Evolutionary conservation across 1,284 basidiomycete genomes (phyloP).

Genomic region (Malassezia japonica): DNA sequence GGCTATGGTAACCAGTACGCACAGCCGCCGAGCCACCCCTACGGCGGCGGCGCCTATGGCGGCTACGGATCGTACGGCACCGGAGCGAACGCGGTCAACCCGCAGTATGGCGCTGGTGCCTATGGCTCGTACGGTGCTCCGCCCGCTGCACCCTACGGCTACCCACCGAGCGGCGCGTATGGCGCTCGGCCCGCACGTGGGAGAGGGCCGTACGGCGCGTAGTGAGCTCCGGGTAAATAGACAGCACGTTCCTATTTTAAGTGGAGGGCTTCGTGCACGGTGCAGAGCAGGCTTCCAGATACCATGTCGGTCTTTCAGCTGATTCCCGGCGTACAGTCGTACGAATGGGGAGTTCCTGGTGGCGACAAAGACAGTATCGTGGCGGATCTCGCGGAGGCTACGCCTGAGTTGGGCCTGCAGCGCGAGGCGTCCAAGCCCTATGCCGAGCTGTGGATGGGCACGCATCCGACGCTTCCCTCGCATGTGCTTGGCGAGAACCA

Average conservation of each 20-base stretch:
- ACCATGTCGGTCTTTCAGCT: conserved; percentile 26
- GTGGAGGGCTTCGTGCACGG: no score
- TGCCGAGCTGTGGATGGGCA: conserved; percentile 79
- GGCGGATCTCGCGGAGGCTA: conserved; percentile 31
- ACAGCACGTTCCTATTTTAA: background rate
- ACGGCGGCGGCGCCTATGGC: conserved; percentile 14
- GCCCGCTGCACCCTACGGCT: conserved; percentile 16
- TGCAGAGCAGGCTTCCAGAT: background rate
- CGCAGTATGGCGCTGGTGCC: conserved; percentile 2
- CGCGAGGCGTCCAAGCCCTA: conserved; percentile 27
- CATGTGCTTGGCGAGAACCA: conserved; percentile 49
- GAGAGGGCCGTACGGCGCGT: background rate
- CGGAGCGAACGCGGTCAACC: background rate
- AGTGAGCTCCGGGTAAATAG: background rate
- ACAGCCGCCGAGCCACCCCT: conserved; percentile 4
- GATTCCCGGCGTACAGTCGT: conserved; percentile 43
- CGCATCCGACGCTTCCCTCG: conserved; percentile 80
- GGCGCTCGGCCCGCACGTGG: conserved; percentile 7
- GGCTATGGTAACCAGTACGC: background rate
- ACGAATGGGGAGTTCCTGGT: conserved; percentile 43
- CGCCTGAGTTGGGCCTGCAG: conserved; percentile 20
- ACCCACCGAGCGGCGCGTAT: conserved; percentile 16
- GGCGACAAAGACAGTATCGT: conserved; percentile 22
- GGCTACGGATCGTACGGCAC: background rate
- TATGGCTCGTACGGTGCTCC: conserved; percentile 15